Base-by-base conservation (phyloP, 1,284 basidiomycete genomes). In the Exobasidium rhododendri region DNA sequence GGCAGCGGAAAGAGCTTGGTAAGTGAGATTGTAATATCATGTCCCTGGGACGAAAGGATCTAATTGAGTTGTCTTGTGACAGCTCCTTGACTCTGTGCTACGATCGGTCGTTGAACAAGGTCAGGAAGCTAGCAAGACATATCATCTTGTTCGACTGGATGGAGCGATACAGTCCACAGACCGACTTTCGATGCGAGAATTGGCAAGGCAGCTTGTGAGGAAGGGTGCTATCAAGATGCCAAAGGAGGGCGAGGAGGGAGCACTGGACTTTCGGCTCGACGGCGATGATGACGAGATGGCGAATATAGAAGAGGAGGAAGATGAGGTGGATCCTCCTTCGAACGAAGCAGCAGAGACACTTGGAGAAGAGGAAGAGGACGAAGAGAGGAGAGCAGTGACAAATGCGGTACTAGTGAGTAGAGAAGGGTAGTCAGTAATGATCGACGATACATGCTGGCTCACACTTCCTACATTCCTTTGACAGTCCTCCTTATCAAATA, bases 151-250 rank as follows among this genome's bases (percentile, higher is more conserved):
- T 1, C 56, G 63, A 4, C 61, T 79, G 1, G 65, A 70, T 2
- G 75, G 63, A 0, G 64, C 65, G 0, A 31, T 77, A 6, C 71
- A 77, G 50, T 61, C 72, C 29, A 76, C 71, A 7, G 77, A 79
- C 35, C 54, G 74, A 7, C 61, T 68, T 0, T 73, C 73, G 5
- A 65, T 79, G 62, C 65, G 73, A 20, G 75, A 73, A 53, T 71
- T 79, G 65, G 76, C 74, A 5, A 65, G 67, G 35, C 76, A 79
- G 54, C 67, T 79, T 11, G 68, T 78, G 32, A 35, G 65, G 3
- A 67, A 69, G 46, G 77, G 75, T 17, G 77, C 76, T 0, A 67
- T 79, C 22, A 52, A 20, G n/a, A 13, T 60, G 45, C 45, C 57
- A 6, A 55, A 58, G 35, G 54, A 58, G n/a, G 31, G 58, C 17